phyloP scores from a whole-genome alignment of 2,329 filamentous ascomycete species.

The Xylaria multiplex region DNA sequence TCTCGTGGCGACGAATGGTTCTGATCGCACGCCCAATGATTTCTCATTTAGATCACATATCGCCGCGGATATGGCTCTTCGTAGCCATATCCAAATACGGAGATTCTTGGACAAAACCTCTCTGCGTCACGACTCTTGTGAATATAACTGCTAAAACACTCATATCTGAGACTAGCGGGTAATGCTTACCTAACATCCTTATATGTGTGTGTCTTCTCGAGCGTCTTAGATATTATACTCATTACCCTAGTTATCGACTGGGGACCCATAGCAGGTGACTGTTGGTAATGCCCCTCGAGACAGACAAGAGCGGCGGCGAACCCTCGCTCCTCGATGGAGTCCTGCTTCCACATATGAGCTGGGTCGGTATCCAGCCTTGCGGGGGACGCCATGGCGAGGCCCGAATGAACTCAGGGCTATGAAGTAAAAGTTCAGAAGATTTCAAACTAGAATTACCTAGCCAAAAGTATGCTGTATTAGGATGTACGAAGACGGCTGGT shows the following conservation, averaged over 20 bases:
- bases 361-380: slow-evolving; percentile 42
- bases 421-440: neutral
- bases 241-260: slow-evolving; percentile 65
- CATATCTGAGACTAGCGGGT: neutral
- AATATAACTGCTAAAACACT: slow-evolving; percentile 6
- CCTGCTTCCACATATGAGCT: slow-evolving; percentile 48
- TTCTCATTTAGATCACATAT: slow-evolving; percentile 69
- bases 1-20: slow-evolving; percentile 64
- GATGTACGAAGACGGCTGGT: slow-evolving; percentile 5
- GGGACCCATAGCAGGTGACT: slow-evolving; percentile 66
- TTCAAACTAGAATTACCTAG: neutral
- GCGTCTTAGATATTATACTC: slow-evolving; percentile 67
- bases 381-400: slow-evolving; percentile 40
- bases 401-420: neutral
- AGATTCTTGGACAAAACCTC: slow-evolving; percentile 71
- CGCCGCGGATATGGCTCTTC: slow-evolving; percentile 68
- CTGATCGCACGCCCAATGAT: slow-evolving; percentile 66
- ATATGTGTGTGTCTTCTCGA: slow-evolving; percentile 71
- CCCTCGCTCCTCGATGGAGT: slow-evolving; percentile 71
- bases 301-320: slow-evolving; percentile 70
- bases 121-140: slow-evolving; percentile 49
- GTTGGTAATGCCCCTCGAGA: slow-evolving; percentile 69
- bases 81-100: slow-evolving; percentile 72
- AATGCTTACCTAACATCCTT: slow-evolving; percentile 65
- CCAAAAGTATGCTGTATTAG: neutral